These are phyloP conservation scores for Fusarium algeriense DNA, from an alignment of 2,329 filamentous ascomycete genomes.

Conservation along the genomic window DNA sequence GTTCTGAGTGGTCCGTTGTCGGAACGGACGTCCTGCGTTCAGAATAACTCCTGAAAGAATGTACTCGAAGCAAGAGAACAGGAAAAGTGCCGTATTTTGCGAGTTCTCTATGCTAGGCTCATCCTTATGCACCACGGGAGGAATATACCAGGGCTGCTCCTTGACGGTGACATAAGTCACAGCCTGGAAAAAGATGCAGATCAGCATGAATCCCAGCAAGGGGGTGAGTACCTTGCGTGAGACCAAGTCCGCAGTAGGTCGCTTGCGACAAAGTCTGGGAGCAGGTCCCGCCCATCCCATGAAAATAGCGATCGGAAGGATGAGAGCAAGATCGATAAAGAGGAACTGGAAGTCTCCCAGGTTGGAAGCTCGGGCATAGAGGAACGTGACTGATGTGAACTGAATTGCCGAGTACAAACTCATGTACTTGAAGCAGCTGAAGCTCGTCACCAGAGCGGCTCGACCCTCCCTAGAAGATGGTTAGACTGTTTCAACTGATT, in stretches of 20 bases:
- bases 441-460: conserved; percentile 95
- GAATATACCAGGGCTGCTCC: conserved; percentile 86
- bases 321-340: conserved; percentile 92
- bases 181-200: conserved; percentile 83
- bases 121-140: conserved; percentile 80
- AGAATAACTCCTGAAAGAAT: conserved; percentile 90
- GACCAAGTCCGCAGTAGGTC: conserved; percentile 91
- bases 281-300: conserved; percentile 98
- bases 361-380: conserved; percentile 94
- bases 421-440: conserved; percentile 99
- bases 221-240: conserved; percentile 92
- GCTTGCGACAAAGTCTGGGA: conserved; percentile 80
- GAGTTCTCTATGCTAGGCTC: conserved; percentile 91
- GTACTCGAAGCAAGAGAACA: conserved; percentile 94
- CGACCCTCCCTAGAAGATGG: conserved; percentile 77
- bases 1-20: conserved; percentile 83
- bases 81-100: conserved; percentile 91
- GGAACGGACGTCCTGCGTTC: conserved; percentile 91
- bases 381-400: conserved; percentile 95
- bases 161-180: conserved; percentile 80
- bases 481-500: conserved; percentile 34
- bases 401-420: conserved; percentile 99
- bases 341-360: conserved; percentile 98
- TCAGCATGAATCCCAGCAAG: conserved; percentile 85
- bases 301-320: conserved; percentile 95